Base-by-base conservation (phyloP, 2,329 filamentous ascomycete genomes). In the Phyllosticta citrichinensis region DNA sequence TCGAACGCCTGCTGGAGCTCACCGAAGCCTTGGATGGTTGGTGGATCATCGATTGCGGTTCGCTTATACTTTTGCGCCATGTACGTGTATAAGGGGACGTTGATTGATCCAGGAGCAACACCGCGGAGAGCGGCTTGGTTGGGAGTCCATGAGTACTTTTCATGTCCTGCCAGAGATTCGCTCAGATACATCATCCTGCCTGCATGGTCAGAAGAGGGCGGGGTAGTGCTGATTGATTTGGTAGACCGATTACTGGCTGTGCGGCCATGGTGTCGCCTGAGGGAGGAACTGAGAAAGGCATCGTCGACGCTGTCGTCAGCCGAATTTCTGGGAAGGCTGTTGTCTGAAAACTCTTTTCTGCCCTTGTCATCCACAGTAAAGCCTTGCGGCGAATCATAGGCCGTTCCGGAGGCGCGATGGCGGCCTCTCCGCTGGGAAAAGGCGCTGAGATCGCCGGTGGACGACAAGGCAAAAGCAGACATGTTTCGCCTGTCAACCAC, bases 241-340 rank as follows among this genome's bases (percentile, higher is more conserved):
- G 77, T 75, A 19, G 78, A 77, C 66, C 78, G 75, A 61, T 72
- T 74, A 63, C 77, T 77, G 35, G 73, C 71, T 20, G 75, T 73
- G 66, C 79, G 79, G 61, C 70, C 75, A 64, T 79, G 77, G 33
- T 76, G 75, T 61, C 76, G 75, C 61, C 75, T 79, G 64, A 77
- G 70, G 2, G 76, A 77, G 3, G 78, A 76, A 62, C 76, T 74
- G n/a, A 83, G 71, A 60, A 81, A 79, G 47, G 75, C 77, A 57
- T 85, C 82, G 66, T 84, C 82, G 14, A 82, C 69, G 60, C 77
- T 79, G 64, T 85, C 83, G 66, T 86, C 83, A 35, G 76, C 77
- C 25, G 81, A 80, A 67, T 79, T 82, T 50, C 79, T 75, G 56
- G 75, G 77, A 24, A 75, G 67, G 57, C 79, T 76, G 27, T 71